Percentiles rank a stretch among this genome's conserved stretches.
These are phyloP conservation scores for Metschnikowia santaceciliae DNA, from an alignment of 805 yeast genomes.

Conservation along the genomic window DNA sequence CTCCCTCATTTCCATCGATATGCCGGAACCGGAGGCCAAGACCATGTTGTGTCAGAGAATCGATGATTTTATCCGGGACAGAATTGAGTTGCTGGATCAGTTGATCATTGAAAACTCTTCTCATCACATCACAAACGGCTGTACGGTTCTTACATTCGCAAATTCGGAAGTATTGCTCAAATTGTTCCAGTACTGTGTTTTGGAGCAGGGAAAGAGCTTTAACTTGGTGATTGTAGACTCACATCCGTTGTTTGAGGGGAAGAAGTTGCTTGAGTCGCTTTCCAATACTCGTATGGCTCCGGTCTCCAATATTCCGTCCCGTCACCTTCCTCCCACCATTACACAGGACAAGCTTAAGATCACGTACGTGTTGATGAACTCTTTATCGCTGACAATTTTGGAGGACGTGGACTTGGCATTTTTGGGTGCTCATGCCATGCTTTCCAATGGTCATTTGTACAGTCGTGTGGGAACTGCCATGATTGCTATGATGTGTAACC, in stretches of 20 bases:
- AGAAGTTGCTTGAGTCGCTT: constrained; percentile 63
- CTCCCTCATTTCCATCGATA: constrained; percentile 72
- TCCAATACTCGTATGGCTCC: constrained; percentile 35
- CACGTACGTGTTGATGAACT: constrained; percentile 74
- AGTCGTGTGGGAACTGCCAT: constrained; percentile 94
- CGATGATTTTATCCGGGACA: constrained; percentile 78
- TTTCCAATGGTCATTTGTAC: constrained; percentile 88
- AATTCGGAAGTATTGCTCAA: constrained; percentile 80
- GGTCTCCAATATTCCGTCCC: constrained; percentile 14
- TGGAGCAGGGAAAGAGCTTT: constrained; percentile 59
- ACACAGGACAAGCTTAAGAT: constrained; percentile 59
- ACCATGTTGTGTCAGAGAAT: constrained; percentile 58
- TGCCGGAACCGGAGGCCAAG: constrained; percentile 66
- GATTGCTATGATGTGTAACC: constrained; percentile 86
- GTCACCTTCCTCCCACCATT: constrained; percentile 21
- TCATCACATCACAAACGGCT: constrained; percentile 67
- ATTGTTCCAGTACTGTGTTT: constrained; percentile 63
- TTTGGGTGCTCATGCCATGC: constrained; percentile 95
- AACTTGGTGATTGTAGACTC: constrained; percentile 87
- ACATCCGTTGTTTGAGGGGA: constrained; percentile 92
- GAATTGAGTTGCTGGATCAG: constrained; percentile 76
- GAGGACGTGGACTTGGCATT: constrained; percentile 88
- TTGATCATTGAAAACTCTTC: constrained; percentile 81
- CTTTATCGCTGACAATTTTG: constrained; percentile 69
- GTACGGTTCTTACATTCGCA: constrained; percentile 83